Percentiles rank a stretch among this genome's conserved stretches.
phyloP scores from a whole-genome alignment of 352 stramenopile species.

The Elongisporangium senticosum region DNA sequence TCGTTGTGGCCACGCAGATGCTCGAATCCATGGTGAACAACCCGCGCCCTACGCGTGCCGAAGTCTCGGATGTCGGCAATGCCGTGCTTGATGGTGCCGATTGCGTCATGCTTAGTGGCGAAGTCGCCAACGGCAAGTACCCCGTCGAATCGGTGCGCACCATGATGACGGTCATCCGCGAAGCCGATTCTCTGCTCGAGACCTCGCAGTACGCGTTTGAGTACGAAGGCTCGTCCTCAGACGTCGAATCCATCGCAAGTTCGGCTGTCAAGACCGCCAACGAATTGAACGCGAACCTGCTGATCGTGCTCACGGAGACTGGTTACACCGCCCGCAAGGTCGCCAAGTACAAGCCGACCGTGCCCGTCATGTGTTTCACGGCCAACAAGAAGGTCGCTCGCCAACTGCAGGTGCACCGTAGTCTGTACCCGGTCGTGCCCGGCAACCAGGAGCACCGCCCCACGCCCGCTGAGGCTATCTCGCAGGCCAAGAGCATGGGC shows the following conservation, averaged over 20 bases:
- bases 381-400: conserved; percentile 84
- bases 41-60: conserved; percentile 77
- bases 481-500: conserved; percentile 88
- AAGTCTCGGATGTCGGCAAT: conserved; percentile 87
- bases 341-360: conserved; percentile 88
- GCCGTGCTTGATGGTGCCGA: conserved; percentile 83
- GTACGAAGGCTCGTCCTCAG: conserved; percentile 50
- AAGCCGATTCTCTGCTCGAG: conserved; percentile 73
- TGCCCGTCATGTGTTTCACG: conserved; percentile 91
- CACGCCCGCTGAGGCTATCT: conserved; percentile 83
- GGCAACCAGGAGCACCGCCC: conserved; percentile 49
- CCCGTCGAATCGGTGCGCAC: conserved; percentile 83
- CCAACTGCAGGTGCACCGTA: conserved; percentile 89
- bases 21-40: conserved; percentile 88
- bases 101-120: conserved; percentile 85
- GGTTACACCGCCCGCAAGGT: conserved; percentile 80
- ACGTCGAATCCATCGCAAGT: conserved; percentile 81
- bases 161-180: conserved; percentile 93
- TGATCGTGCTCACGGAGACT: conserved; percentile 82
- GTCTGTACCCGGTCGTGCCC: conserved; percentile 66
- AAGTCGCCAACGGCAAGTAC: conserved; percentile 85
- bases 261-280: conserved; percentile 83
- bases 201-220: conserved; percentile 53
- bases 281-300: conserved; percentile 78
- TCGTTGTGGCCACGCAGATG: conserved; percentile 89